These are phyloP conservation scores for Cicer cuneatum DNA, from an alignment of 306 rosid genomes.

Conservation along the genomic window DNA sequence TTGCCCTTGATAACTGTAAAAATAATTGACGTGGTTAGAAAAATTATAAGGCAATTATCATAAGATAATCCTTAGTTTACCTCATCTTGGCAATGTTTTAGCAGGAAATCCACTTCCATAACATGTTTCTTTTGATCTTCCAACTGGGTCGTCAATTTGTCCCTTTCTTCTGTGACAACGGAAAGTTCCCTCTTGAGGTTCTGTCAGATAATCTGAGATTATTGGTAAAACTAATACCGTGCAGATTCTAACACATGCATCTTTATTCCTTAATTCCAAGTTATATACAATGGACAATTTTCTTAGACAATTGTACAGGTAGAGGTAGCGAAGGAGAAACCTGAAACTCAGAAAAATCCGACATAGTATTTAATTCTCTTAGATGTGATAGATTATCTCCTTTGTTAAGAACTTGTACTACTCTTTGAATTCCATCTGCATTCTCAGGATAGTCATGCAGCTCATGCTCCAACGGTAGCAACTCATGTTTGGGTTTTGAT, in stretches of 20 bases:
- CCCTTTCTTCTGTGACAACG: constrained; percentile 61
- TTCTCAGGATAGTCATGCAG: constrained; percentile 32
- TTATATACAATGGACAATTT: constrained; percentile 37
- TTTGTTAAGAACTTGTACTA: constrained; percentile 34
- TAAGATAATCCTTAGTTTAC: constrained; percentile 51
- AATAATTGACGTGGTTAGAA: constrained; percentile 6
- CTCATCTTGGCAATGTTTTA: constrained; percentile 53
- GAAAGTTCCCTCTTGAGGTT: constrained; percentile 56
- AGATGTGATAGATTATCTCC: constrained; percentile 47
- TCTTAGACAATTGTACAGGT: not conserved
- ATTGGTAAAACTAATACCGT: constrained; percentile 41
- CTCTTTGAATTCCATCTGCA: constrained; percentile 42
- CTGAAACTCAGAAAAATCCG: constrained; percentile 54
- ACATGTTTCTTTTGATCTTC: constrained; percentile 61
- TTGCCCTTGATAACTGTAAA: constrained; percentile 59
- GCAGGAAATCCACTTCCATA: constrained; percentile 52
- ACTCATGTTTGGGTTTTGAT: constrained; percentile 40
- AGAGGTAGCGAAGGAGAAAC: constrained; percentile 46
- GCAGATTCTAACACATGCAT: constrained; percentile 9
- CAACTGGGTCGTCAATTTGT: constrained; percentile 53
- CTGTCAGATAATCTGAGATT: constrained; percentile 47
- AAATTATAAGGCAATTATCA: constrained; percentile 8
- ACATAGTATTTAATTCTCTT: constrained; percentile 42
- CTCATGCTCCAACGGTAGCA: constrained; percentile 33
- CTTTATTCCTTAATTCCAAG: constrained; percentile 1